These are phyloP conservation scores for Dissoconium aciculare DNA, from an alignment of 2,329 filamentous ascomycete species.

Conservation along the genomic window DNA sequence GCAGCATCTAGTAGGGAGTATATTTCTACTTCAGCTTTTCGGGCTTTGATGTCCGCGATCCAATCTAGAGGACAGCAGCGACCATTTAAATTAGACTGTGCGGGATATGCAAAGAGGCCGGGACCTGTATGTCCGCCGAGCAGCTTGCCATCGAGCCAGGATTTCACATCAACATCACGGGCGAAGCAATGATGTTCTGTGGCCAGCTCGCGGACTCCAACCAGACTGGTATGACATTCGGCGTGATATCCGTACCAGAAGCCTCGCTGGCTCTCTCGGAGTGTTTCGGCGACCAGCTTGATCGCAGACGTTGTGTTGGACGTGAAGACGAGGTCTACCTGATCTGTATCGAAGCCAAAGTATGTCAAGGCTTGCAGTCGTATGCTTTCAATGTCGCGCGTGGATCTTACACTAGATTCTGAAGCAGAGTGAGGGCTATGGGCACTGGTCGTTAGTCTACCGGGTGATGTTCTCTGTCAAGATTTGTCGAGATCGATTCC, in stretches of 20 bases:
- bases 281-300: conserved; percentile 68
- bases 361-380: conserved; percentile 57
- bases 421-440: conserved; percentile 75
- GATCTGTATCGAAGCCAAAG: conserved; percentile 64
- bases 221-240: conserved; percentile 72
- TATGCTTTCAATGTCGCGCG: conserved; percentile 54
- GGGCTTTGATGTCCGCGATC: conserved; percentile 22
- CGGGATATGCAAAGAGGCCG: conserved; percentile 63
- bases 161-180: conserved; percentile 45
- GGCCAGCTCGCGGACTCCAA: conserved; percentile 58
- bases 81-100: conserved; percentile 88
- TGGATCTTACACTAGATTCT: conserved; percentile 63
- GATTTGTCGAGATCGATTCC: too few relatives aligned
- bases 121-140: conserved; percentile 19
- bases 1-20: conserved; percentile 76
- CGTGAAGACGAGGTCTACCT: conserved; percentile 82
- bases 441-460: too few relatives aligned
- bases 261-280: conserved; percentile 51
- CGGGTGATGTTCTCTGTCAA: too few relatives aligned
- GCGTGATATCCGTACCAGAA: conserved; percentile 75
- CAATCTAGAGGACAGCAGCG: conserved; percentile 57
- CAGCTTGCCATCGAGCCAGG: conserved; percentile 40
- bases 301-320: conserved; percentile 84
- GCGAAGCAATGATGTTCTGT: conserved; percentile 49
- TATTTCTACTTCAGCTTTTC: conserved; percentile 7